Evolutionary conservation across 495 filamentous ascomycete genomes (phyloP).

Genomic region (Aspergillus incahuasiensis): DNA sequence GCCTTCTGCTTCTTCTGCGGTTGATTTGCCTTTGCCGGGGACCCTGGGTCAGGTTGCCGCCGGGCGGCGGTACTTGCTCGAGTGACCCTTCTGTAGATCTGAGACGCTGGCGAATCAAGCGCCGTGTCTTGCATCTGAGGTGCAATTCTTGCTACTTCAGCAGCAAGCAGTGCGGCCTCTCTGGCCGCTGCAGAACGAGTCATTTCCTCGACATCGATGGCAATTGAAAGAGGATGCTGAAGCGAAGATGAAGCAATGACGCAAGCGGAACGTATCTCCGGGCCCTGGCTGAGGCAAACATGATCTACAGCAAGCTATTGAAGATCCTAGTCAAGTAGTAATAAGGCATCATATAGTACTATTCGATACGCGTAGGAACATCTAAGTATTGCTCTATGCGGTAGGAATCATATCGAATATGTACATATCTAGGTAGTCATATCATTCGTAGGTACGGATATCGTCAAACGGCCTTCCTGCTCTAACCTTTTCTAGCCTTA

Average conservation of each 20-base stretch:
- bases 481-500: constrained; percentile 19
- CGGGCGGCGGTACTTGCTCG: not conserved
- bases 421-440: constrained; percentile 10
- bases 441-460: constrained; percentile 14
- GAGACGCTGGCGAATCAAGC: not conserved
- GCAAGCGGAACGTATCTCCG: not conserved
- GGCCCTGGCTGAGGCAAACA: not conserved
- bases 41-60: not conserved
- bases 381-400: constrained; percentile 4
- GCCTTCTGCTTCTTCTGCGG: constrained; percentile 20
- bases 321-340: no score
- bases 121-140: constrained; percentile 1
- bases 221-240: not conserved
- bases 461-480: constrained; percentile 18
- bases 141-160: constrained; percentile 1
- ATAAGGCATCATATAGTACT: no score
- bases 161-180: constrained; percentile 17
- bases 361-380: not conserved
- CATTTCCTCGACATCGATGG: constrained; percentile 10
- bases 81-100: not conserved
- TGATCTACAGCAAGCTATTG: no score
- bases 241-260: not conserved
- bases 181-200: constrained; percentile 20
- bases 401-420: not conserved
- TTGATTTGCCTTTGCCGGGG: not conserved